These are phyloP conservation scores for Microbotryomycetes sp. DNA, from an alignment of 1,284 basidiomycete species.

Conservation along the genomic window DNA sequence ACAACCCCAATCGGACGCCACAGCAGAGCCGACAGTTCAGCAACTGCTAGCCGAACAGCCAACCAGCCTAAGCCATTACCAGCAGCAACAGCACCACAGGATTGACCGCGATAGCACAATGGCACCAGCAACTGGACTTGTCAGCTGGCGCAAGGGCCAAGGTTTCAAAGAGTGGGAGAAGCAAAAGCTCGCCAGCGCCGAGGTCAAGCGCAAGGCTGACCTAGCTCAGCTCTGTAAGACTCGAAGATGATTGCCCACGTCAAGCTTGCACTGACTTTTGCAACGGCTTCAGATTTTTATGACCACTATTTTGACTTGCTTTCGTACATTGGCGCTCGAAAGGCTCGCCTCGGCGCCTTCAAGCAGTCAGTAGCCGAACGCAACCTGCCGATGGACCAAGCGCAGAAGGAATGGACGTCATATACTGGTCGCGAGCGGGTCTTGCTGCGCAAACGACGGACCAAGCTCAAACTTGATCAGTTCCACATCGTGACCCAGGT, in stretches of 20 bases:
- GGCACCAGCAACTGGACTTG: conserved; percentile 30
- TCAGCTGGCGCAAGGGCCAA: conserved; percentile 38
- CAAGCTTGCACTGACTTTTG: background rate
- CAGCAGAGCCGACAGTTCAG: conserved; percentile 25
- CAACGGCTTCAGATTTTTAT: conserved; percentile 26
- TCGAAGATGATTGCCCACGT: background rate
- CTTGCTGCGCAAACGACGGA: conserved; percentile 72
- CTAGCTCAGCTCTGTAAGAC: conserved; percentile 83
- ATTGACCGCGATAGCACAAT: conserved; percentile 20
- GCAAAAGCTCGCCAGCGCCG: conserved; percentile 68
- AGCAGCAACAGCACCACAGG: background rate
- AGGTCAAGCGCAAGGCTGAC: conserved; percentile 86
- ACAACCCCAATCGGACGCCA: background rate
- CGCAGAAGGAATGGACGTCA: conserved; percentile 67
- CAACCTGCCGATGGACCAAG: conserved; percentile 43
- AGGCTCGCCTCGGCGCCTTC: conserved; percentile 70
- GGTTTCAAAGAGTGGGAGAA: conserved; percentile 61
- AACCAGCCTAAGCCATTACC: conserved; percentile 1
- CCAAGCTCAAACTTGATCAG: conserved; percentile 78
- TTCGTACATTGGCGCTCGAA: conserved; percentile 74
- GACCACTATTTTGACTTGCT: conserved; percentile 59
- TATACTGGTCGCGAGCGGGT: conserved; percentile 89
- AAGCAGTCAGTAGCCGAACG: conserved; percentile 71
- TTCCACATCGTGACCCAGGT: conserved; percentile 94
- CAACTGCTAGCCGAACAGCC: conserved; percentile 21